These are phyloP conservation scores for Aspergillus coremiiformis DNA, from an alignment of 495 filamentous ascomycete species.

Conservation along the genomic window DNA sequence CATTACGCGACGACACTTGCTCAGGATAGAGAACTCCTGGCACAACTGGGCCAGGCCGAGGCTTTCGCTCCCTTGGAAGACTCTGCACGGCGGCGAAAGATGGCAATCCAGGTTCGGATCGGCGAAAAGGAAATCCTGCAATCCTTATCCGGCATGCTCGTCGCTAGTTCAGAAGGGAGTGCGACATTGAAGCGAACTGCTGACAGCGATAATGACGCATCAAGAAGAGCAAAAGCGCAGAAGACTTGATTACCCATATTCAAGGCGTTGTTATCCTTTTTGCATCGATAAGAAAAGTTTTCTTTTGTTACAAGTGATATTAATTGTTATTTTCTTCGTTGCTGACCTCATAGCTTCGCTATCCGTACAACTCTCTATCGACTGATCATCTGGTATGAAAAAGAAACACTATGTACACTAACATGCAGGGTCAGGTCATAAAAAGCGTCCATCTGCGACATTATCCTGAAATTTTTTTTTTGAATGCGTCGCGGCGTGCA, in stretches of 20 bases:
- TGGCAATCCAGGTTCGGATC: constrained; percentile 68
- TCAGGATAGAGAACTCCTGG: constrained; percentile 53
- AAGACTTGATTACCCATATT: constrained; percentile 21
- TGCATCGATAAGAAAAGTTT: constrained; percentile 6
- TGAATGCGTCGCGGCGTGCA: constrained; percentile 13
- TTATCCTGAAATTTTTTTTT: constrained; percentile 15
- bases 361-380: constrained; percentile 32
- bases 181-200: constrained; percentile 13
- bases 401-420: constrained; percentile 40
- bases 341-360: constrained; percentile 38
- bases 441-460: constrained; percentile 22
- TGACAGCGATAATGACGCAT: constrained; percentile 21
- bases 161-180: constrained; percentile 3
- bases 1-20: constrained; percentile 58
- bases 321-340: constrained; percentile 26
- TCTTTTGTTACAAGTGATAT: constrained; percentile 23
- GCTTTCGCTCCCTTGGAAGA: constrained; percentile 18
- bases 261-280: neutral
- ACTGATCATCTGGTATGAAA: constrained; percentile 12
- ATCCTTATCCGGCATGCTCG: constrained; percentile 36
- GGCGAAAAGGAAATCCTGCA: constrained; percentile 74
- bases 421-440: constrained; percentile 20
- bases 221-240: constrained; percentile 33
- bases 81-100: constrained; percentile 39
- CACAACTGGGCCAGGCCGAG: constrained; percentile 17